phyloP scores from a whole-genome alignment of 2,329 filamentous ascomycete genomes.

The Basipetospora chlamydospora region DNA sequence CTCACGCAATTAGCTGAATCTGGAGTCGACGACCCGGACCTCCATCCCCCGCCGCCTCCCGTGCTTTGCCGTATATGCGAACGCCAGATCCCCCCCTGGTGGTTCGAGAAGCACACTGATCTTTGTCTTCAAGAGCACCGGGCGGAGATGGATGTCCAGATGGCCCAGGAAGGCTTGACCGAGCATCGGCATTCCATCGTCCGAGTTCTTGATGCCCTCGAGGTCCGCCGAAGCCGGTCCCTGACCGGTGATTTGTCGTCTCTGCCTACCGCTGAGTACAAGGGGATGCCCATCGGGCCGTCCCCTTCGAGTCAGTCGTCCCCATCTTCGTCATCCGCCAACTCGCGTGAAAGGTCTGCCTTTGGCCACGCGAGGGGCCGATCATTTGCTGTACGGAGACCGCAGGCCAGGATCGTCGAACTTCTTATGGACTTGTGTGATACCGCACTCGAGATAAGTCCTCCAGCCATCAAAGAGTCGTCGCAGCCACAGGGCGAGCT shows the following conservation, averaged over 20 bases:
- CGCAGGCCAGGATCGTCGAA: slow-evolving; percentile 86
- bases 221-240: slow-evolving; percentile 58
- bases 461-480: slow-evolving; percentile 79
- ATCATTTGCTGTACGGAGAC: slow-evolving; percentile 82
- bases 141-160: slow-evolving; percentile 94
- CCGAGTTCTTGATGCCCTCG: slow-evolving; percentile 82
- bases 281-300: slow-evolving; percentile 71
- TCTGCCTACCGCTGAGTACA: slow-evolving; percentile 60
- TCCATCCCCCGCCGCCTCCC: slow-evolving; percentile 70
- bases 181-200: slow-evolving; percentile 93
- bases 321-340: slow-evolving; percentile 55
- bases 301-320: slow-evolving; percentile 56
- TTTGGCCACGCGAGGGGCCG: slow-evolving; percentile 68
- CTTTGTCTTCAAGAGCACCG: slow-evolving; percentile 89
- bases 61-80: slow-evolving; percentile 95
- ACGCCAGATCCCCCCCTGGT: slow-evolving; percentile 93
- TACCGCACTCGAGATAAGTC: slow-evolving; percentile 87
- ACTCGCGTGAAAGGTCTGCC: slow-evolving; percentile 58
- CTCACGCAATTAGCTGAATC: slow-evolving; percentile 79
- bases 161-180: slow-evolving; percentile 79
- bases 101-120: slow-evolving; percentile 99
- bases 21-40: slow-evolving; percentile 58
- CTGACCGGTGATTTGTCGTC: slow-evolving; percentile 37
- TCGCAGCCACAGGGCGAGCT: slow-evolving; percentile 57
- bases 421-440: slow-evolving; percentile 89